phyloP scores from a whole-genome alignment of 495 filamentous ascomycete species.

The Geoglossum glabrum region DNA sequence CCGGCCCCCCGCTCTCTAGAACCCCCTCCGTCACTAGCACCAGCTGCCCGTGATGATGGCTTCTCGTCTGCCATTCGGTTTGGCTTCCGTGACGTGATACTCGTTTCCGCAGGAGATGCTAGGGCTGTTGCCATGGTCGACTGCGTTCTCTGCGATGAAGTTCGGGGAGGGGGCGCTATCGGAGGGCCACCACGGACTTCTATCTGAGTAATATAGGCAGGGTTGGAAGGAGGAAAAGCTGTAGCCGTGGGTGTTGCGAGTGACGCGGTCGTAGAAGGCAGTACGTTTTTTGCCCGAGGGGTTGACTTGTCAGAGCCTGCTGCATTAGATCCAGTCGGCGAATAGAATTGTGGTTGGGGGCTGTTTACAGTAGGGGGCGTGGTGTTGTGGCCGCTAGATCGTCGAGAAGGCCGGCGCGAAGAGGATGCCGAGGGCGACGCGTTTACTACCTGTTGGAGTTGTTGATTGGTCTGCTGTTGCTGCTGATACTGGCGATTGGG shows the following conservation, averaged over 20 bases:
- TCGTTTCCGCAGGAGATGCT: background rate
- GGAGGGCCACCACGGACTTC: slow-evolving; percentile 5
- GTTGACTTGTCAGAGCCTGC: background rate
- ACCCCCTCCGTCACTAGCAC: background rate
- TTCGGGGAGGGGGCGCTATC: slow-evolving; percentile 6
- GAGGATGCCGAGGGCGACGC: background rate
- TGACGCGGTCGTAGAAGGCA: background rate
- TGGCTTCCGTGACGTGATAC: background rate
- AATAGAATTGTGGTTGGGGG: background rate
- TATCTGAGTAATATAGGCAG: background rate
- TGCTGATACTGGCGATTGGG: slow-evolving; percentile 16
- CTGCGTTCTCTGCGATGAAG: slow-evolving; percentile 4
- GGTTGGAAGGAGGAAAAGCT: background rate
- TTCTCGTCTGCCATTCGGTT: slow-evolving; percentile 2
- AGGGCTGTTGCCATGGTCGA: background rate
- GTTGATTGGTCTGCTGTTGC: background rate
- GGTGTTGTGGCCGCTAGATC: background rate
- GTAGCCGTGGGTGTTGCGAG: background rate
- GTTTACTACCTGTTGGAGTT: slow-evolving; percentile 6
- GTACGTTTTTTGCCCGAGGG: background rate
- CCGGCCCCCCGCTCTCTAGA: background rate
- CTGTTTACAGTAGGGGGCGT: background rate
- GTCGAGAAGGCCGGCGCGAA: background rate
- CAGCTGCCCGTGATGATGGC: slow-evolving; percentile 3
- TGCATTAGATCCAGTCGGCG: background rate